These are phyloP conservation scores for Chalaropsis ovoidea DNA, from an alignment of 2,329 filamentous ascomycete species.

Conservation along the genomic window DNA sequence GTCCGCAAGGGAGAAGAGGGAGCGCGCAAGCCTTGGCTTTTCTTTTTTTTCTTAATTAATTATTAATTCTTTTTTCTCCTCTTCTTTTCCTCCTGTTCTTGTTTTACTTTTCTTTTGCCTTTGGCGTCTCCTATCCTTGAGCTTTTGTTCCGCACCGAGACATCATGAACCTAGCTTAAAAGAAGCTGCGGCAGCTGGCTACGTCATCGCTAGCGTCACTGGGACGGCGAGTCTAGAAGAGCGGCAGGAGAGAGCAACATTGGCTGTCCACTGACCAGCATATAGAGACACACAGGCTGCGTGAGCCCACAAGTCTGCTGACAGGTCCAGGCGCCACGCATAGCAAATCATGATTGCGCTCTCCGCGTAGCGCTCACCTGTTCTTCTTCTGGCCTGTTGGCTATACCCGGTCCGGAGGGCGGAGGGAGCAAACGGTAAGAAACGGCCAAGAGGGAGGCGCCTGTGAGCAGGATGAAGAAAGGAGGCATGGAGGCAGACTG, in stretches of 20 bases:
- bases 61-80: neutral
- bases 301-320: constrained; percentile 7
- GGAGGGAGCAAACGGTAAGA: neutral
- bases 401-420: neutral
- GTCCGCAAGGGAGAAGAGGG: neutral
- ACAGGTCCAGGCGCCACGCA: neutral
- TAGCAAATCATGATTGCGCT: neutral
- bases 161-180: neutral
- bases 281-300: neutral
- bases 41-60: too few relatives aligned
- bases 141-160: neutral
- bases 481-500: neutral
- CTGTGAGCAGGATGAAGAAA: neutral
- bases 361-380: neutral
- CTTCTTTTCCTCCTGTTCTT: neutral
- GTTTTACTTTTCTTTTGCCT: neutral
- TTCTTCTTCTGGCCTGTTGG: neutral
- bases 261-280: neutral
- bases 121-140: neutral
- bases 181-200: neutral
- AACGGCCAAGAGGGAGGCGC: neutral
- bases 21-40: neutral
- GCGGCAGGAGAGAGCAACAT: neutral
- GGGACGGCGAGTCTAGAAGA: neutral
- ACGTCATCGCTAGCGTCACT: constrained; percentile 11